These are phyloP conservation scores for Tolypocladium guangdongense DNA, from an alignment of 2,329 filamentous ascomycete genomes.

Conservation along the genomic window DNA sequence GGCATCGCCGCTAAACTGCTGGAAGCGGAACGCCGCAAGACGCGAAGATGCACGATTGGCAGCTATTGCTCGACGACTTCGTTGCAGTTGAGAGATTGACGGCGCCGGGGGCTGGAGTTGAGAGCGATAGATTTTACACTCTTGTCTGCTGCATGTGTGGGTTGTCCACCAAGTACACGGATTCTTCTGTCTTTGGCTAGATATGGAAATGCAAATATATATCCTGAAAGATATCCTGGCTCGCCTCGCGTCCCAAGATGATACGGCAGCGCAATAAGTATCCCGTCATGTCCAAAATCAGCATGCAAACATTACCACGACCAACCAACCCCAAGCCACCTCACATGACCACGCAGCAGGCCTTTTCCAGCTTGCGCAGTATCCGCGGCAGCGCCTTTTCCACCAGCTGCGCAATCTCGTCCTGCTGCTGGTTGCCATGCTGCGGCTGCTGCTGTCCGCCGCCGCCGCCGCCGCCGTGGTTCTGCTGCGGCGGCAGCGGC, in stretches of 20 bases:
- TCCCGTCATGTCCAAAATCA: not conserved
- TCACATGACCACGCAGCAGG: conserved; percentile 70
- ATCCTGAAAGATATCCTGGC: not conserved
- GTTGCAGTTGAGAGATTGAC: not conserved
- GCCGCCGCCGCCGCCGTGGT: conserved; percentile 19
- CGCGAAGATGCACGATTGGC: not conserved
- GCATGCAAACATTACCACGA: not conserved
- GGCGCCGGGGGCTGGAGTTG: not conserved
- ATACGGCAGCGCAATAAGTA: not conserved
- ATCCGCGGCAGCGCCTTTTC: conserved; percentile 50
- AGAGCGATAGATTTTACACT: not conserved
- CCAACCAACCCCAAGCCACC: not conserved
- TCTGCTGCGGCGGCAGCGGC: conserved; percentile 36
- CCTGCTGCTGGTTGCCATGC: conserved; percentile 30
- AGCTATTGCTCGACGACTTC: not conserved
- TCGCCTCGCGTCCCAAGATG: not conserved
- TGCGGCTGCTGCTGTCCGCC: conserved; percentile 32
- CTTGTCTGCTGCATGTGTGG: not conserved
- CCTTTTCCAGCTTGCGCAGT: conserved; percentile 53
- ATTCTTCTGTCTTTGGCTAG: not conserved
- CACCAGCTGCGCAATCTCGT: conserved; percentile 48
- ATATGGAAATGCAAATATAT: not conserved
- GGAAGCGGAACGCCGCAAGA: not conserved
- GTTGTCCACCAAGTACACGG: not conserved
- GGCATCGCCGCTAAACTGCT: not conserved